Conservation (phyloP, 805 yeast genomes). For the Suhomyces vadensis region DNA sequence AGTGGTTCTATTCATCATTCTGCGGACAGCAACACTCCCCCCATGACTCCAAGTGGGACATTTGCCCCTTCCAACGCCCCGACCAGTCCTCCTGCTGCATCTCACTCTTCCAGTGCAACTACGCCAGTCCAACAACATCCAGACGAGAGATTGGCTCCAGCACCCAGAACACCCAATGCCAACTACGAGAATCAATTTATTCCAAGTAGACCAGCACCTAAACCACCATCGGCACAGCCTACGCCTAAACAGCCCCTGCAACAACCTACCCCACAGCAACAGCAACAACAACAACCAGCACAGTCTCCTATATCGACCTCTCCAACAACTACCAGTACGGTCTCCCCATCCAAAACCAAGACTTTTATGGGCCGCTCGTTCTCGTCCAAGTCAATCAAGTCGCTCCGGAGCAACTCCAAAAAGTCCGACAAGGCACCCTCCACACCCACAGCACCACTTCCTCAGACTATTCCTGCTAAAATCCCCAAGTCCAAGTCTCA, state of each 20-base stretch:
- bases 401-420: slow-evolving; percentile 27
- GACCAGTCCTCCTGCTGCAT: slow-evolving; percentile 6
- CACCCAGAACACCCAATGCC: slow-evolving; percentile 30
- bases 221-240: slow-evolving; percentile 42
- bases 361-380: slow-evolving; percentile 35
- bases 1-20: slow-evolving; percentile 22
- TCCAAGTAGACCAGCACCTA: slow-evolving; percentile 70
- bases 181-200: slow-evolving; percentile 48
- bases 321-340: slow-evolving; percentile 7
- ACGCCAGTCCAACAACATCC: slow-evolving; percentile 36
- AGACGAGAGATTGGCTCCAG: slow-evolving; percentile 10
- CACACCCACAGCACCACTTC: slow-evolving; percentile 17
- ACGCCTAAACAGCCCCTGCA: slow-evolving; percentile 10
- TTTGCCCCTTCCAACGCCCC: slow-evolving; percentile 10
- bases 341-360: slow-evolving; percentile 15
- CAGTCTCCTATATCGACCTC: slow-evolving; percentile 5
- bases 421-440: slow-evolving; percentile 16
- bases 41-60: slow-evolving; percentile 26
- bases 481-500: slow-evolving; percentile 47
- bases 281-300: too few relatives aligned
- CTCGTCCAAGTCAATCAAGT: slow-evolving; percentile 39
- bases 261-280: too few relatives aligned
- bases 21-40: slow-evolving; percentile 22
- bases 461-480: slow-evolving; percentile 14
- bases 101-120: background rate